Conservation (phyloP, 176 grass and related monocot genomes). For the Carex kokanica region DNA sequence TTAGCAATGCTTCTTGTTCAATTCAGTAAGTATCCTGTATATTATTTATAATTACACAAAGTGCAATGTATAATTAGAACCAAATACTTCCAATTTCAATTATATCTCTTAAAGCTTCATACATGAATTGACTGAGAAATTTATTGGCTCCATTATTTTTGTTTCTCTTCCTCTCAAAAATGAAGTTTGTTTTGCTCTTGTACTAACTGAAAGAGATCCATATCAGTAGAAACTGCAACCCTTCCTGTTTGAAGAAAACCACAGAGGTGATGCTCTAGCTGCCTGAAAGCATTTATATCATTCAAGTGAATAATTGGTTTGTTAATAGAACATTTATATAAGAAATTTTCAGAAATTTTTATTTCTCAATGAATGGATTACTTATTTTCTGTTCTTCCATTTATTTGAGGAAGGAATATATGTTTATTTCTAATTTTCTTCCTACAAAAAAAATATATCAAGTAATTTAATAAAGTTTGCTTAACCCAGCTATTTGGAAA, state of each 20-base stretch:
- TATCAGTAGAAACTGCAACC: conserved; percentile 40
- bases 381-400: neutral
- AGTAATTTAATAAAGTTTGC: neutral
- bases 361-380: neutral
- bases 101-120: neutral
- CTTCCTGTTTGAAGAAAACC: conserved; percentile 42
- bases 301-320: neutral
- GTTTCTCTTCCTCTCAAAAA: conserved; percentile 7
- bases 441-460: neutral
- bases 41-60: neutral
- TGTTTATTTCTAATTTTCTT: neutral
- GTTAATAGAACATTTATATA: neutral
- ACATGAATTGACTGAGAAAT: neutral
- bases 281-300: conserved; percentile 5
- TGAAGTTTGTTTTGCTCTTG: conserved; percentile 29
- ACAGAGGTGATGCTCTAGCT: conserved; percentile 3
- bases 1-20: neutral
- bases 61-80: neutral
- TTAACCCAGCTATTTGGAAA: no score
- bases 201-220: conserved; percentile 35
- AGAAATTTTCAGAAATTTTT: neutral
- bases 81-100: neutral
- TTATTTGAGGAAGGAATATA: neutral
- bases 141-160: neutral
- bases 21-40: neutral